Evolutionary conservation across 805 yeast species (phyloP).

Genomic region (Candida quercuum): DNA sequence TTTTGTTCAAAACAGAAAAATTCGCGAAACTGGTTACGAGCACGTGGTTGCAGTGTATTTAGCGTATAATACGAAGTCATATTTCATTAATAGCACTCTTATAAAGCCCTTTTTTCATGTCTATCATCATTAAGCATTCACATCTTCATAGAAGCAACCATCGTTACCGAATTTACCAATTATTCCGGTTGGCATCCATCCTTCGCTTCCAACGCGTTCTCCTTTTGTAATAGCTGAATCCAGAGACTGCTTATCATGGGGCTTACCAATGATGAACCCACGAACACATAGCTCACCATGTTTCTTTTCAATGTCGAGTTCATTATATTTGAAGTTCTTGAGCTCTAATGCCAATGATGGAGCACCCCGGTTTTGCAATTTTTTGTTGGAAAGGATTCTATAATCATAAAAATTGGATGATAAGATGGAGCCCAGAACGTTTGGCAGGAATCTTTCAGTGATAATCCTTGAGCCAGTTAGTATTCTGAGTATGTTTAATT

Average conservation of each 20-base stretch:
- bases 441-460: conserved; percentile 40
- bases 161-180: conserved; percentile 62
- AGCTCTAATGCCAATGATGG: conserved; percentile 55
- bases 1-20: too few species aligned
- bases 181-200: conserved; percentile 46
- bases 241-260: conserved; percentile 26
- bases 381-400: conserved; percentile 36
- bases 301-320: conserved; percentile 28
- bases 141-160: conserved; percentile 58
- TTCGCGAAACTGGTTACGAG: too few species aligned
- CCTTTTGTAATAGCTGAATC: conserved; percentile 25
- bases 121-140: too few species aligned
- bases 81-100: too few species aligned
- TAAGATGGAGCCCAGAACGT: conserved; percentile 52
- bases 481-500: conserved; percentile 39
- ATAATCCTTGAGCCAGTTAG: conserved; percentile 45
- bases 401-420: conserved; percentile 59
- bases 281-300: conserved; percentile 51
- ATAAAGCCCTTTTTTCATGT: too few species aligned
- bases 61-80: too few species aligned
- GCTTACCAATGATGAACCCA: conserved; percentile 64
- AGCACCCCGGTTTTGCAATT: conserved; percentile 46
- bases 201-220: conserved; percentile 38
- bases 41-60: too few species aligned
- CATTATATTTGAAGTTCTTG: conserved; percentile 37